A percentile compares a stretch with the other conserved stretches of the same genome.
Evolutionary conservation across 202 grass and related monocot species (phyloP).

Genomic region (Zoysia matrella): DNA sequence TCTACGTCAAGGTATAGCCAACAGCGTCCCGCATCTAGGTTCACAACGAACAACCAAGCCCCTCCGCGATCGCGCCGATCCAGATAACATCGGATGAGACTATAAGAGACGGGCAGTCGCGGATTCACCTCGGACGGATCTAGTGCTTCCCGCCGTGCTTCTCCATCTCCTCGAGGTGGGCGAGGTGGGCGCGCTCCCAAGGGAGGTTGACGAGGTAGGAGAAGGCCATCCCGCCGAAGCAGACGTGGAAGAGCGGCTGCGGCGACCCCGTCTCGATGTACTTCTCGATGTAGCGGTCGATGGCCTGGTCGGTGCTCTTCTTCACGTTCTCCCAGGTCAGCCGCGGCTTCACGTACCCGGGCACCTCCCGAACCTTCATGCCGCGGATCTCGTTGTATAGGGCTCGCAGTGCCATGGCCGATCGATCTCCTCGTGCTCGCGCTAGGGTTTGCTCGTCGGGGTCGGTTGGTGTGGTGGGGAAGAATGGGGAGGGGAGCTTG

Average conservation of each 20-base stretch:
- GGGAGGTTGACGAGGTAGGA: no score
- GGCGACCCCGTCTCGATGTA: no score
- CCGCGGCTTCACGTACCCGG: no score
- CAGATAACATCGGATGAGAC: not conserved
- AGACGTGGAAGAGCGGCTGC: no score
- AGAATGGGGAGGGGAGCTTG: slow-evolving; percentile 19
- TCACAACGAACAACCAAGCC: not conserved
- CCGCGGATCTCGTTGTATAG: not conserved
- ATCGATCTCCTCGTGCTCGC: not conserved
- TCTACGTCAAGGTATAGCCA: not conserved
- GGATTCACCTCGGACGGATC: slow-evolving; percentile 3
- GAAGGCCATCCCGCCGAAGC: no score
- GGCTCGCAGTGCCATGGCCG: slow-evolving; percentile 71
- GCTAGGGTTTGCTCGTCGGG: slow-evolving; percentile 47
- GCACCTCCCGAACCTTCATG: no score
- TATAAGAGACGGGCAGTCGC: not conserved
- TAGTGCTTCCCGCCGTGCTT: no score
- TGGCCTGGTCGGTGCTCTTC: no score
- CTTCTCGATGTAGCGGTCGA: no score
- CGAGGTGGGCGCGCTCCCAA: no score
- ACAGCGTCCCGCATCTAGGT: not conserved
- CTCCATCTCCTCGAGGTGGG: no score
- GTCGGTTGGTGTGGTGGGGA: not conserved
- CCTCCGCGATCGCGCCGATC: not conserved
- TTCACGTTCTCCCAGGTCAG: no score